Evolutionary conservation across 1,284 basidiomycete species (phyloP).

Genomic region (Sphagnurus paluster): DNA sequence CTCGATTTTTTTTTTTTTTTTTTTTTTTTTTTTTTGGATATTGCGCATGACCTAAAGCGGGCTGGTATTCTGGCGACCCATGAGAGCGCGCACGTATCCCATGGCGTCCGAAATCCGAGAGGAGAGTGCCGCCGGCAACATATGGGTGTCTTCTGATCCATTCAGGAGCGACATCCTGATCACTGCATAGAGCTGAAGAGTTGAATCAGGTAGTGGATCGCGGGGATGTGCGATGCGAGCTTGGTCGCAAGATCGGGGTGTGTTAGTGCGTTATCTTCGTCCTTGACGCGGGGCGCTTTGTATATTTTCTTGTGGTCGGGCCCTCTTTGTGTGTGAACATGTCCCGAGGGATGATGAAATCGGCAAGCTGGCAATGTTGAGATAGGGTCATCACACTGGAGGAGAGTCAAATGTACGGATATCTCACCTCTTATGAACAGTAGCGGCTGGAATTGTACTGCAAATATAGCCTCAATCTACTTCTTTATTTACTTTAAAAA

Average conservation of each 20-base stretch:
- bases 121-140: slow-evolving; percentile 9
- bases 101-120: slow-evolving; percentile 6
- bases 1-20: too few species aligned
- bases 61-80: slow-evolving; percentile 1
- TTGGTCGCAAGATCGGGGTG: slow-evolving; percentile 9
- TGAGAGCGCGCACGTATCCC: slow-evolving; percentile 4
- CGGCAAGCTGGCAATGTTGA: slow-evolving; percentile 7
- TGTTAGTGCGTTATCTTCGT: neutral
- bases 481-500: neutral
- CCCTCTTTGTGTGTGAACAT: neutral
- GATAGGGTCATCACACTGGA: neutral
- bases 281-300: slow-evolving; percentile 1
- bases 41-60: slow-evolving; percentile 9
- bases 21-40: too few species aligned
- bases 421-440: slow-evolving; percentile 11
- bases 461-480: too few species aligned
- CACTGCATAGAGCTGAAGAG: slow-evolving; percentile 10
- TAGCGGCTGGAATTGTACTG: slow-evolving; percentile 12
- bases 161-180: slow-evolving; percentile 9
- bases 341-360: neutral
- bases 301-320: slow-evolving; percentile 10
- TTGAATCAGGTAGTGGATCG: slow-evolving; percentile 10
- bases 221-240: slow-evolving; percentile 4
- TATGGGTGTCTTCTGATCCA: neutral
- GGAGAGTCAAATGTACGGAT: too few species aligned